These are phyloP conservation scores for Nannizziopsis arthrosporioides DNA, from an alignment of 2,329 filamentous ascomycete genomes.

Conservation along the genomic window DNA sequence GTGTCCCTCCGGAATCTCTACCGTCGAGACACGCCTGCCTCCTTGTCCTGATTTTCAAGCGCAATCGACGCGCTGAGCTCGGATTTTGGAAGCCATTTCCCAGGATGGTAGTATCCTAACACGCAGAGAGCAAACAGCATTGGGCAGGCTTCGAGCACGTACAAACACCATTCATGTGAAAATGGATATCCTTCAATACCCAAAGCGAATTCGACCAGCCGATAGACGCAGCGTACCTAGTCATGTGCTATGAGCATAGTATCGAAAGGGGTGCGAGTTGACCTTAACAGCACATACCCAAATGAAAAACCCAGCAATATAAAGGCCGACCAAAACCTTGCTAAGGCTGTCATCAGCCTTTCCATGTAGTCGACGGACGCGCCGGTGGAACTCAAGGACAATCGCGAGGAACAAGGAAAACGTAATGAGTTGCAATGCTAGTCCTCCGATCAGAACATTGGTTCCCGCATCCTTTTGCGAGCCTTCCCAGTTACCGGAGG, in stretches of 20 bases:
- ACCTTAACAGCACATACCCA: conserved; percentile 29
- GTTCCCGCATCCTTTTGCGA: conserved; percentile 29
- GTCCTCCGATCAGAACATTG: conserved; percentile 34
- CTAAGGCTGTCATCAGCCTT: conserved; percentile 27
- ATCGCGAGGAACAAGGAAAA: conserved; percentile 35
- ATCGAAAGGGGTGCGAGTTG: neutral
- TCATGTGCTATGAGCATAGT: conserved; percentile 14
- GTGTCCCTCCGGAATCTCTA: neutral
- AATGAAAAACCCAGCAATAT: conserved; percentile 36
- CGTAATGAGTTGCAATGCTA: conserved; percentile 33
- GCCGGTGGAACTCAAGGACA: conserved; percentile 30
- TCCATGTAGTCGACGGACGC: conserved; percentile 18
- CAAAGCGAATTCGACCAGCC: conserved; percentile 43
- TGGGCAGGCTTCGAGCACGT: conserved; percentile 41
- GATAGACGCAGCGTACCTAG: conserved; percentile 42
- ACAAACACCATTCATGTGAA: conserved; percentile 43
- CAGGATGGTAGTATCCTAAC: conserved; percentile 13
- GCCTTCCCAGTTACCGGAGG: conserved; percentile 36
- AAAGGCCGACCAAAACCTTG: conserved; percentile 34
- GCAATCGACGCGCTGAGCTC: neutral
- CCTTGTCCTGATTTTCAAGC: conserved; percentile 1
- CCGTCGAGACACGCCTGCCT: neutral
- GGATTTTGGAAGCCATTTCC: conserved; percentile 15
- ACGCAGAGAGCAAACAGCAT: conserved; percentile 20
- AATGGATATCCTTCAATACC: conserved; percentile 43